These are phyloP conservation scores for Alternaria metachromatica DNA, from an alignment of 2,329 filamentous ascomycete genomes.

Conservation along the genomic window DNA sequence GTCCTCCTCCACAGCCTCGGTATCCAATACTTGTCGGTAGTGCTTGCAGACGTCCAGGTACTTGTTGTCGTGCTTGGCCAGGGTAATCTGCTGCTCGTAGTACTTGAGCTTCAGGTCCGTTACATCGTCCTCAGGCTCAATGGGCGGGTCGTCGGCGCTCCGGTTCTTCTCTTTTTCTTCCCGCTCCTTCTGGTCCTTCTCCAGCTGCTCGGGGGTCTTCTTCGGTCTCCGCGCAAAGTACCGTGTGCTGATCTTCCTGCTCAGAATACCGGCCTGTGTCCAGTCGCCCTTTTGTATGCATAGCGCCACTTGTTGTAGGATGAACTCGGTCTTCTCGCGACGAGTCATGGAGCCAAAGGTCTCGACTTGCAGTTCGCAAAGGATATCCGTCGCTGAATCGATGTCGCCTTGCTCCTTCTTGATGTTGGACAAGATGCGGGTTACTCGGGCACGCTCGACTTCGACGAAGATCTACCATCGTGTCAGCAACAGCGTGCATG, in stretches of 20 bases:
- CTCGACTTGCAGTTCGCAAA: constrained; percentile 98
- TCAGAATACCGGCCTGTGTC: constrained; percentile 92
- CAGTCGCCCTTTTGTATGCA: constrained; percentile 97
- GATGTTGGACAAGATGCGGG: constrained; percentile 93
- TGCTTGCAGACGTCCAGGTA: constrained; percentile 98
- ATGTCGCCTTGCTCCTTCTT: constrained; percentile 95
- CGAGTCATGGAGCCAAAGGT: constrained; percentile 98
- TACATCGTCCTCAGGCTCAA: constrained; percentile 83
- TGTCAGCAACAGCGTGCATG: constrained; percentile 25
- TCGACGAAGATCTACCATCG: constrained; percentile 87
- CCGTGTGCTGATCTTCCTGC: constrained; percentile 94
- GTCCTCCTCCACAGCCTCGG: constrained; percentile 92
- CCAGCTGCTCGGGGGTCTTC: constrained; percentile 86
- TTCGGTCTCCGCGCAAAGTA: constrained; percentile 91
- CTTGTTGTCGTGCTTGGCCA: constrained; percentile 96
- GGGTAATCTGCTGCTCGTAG: constrained; percentile 95
- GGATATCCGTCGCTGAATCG: constrained; percentile 85
- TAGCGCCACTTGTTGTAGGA: constrained; percentile 89
- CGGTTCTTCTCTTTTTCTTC: constrained; percentile 83
- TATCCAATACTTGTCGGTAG: constrained; percentile 95
- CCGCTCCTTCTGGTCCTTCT: constrained; percentile 86
- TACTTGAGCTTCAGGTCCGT: constrained; percentile 95
- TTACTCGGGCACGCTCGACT: constrained; percentile 94
- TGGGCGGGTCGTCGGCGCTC: constrained; percentile 76
- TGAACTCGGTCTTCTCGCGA: constrained; percentile 98